Conservation (phyloP, 1,284 basidiomycete genomes). For the Puccinia hordei region DNA sequence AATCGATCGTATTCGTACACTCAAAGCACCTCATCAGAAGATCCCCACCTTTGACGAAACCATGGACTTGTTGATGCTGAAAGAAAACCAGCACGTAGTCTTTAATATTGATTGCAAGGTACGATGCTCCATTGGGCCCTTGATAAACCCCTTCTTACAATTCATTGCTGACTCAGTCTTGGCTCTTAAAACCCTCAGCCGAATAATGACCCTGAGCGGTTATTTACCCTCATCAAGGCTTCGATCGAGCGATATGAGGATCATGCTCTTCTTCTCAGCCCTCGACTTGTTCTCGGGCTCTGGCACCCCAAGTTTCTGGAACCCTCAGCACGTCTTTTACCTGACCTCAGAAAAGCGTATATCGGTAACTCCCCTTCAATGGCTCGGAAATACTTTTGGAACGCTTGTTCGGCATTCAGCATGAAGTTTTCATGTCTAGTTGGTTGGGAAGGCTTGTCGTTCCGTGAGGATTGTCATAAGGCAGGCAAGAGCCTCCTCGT, state of each 20-base stretch:
- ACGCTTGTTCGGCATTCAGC: slow-evolving; percentile 82
- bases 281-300: slow-evolving; percentile 81
- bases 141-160: neutral
- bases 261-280: slow-evolving; percentile 80
- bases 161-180: neutral
- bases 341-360: slow-evolving; percentile 80
- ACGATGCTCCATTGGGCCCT: slow-evolving; percentile 54
- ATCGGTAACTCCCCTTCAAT: slow-evolving; percentile 71
- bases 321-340: slow-evolving; percentile 73
- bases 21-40: slow-evolving; percentile 69
- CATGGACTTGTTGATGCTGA: slow-evolving; percentile 74
- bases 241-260: slow-evolving; percentile 71
- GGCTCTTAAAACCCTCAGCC: slow-evolving; percentile 66
- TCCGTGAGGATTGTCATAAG: slow-evolving; percentile 74
- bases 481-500: slow-evolving; percentile 86
- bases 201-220: slow-evolving; percentile 81
- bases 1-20: slow-evolving; percentile 80
- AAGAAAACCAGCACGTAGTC: slow-evolving; percentile 72
- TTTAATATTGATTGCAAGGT: slow-evolving; percentile 67
- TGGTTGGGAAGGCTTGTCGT: slow-evolving; percentile 70
- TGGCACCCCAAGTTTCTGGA: slow-evolving; percentile 91
- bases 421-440: slow-evolving; percentile 77
- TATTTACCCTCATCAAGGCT: slow-evolving; percentile 81
- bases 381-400: slow-evolving; percentile 86
- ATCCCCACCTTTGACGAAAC: slow-evolving; percentile 87